Evolutionary conservation across 148 eudicot genomes (phyloP).

Genomic region (Silene latifolia): DNA sequence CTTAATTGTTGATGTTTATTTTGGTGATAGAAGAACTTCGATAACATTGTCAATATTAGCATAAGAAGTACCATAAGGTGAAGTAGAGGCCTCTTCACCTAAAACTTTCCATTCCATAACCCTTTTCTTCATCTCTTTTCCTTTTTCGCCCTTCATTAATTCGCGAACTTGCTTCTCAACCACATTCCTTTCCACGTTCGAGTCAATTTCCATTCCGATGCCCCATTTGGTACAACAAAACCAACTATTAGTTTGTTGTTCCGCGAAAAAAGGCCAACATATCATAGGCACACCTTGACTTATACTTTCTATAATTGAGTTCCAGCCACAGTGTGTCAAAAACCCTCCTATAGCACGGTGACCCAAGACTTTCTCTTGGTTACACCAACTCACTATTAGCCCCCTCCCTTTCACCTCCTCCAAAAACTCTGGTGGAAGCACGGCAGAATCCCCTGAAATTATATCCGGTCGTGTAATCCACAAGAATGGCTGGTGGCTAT

Average conservation of each 20-base stretch:
- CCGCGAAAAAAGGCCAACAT: constrained; percentile 40
- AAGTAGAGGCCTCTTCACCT: constrained; percentile 19
- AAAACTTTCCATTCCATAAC: constrained; percentile 21
- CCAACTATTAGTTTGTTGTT: constrained; percentile 39
- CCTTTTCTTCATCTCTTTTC: constrained; percentile 26
- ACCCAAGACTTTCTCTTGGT: constrained; percentile 30
- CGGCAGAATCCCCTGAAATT: constrained; percentile 13
- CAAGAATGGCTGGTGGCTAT: constrained; percentile 27
- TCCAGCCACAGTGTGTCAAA: constrained; percentile 38
- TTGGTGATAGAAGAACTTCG: constrained; percentile 10
- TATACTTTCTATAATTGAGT: constrained; percentile 26
- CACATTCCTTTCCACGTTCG: constrained; percentile 21
- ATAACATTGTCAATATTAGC: constrained; percentile 19
- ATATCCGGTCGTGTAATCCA: constrained; percentile 36
- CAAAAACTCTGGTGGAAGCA: constrained; percentile 25
- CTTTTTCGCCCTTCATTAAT: constrained; percentile 29
- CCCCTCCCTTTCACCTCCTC: constrained; percentile 20
- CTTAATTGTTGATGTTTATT: too few relatives aligned
- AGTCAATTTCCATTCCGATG: constrained; percentile 31
- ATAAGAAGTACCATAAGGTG: constrained; percentile 26
- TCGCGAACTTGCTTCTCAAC: constrained; percentile 32
- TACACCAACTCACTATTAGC: constrained; percentile 26
- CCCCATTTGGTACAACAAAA: constrained; percentile 30
- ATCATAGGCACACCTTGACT: constrained; percentile 28
- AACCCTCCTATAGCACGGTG: constrained; percentile 32